A percentile compares a stretch with the other conserved stretches of the same genome.
These are phyloP conservation scores for Fragaria nilgerrensis DNA, from an alignment of 306 rosid genomes.

Conservation along the genomic window DNA sequence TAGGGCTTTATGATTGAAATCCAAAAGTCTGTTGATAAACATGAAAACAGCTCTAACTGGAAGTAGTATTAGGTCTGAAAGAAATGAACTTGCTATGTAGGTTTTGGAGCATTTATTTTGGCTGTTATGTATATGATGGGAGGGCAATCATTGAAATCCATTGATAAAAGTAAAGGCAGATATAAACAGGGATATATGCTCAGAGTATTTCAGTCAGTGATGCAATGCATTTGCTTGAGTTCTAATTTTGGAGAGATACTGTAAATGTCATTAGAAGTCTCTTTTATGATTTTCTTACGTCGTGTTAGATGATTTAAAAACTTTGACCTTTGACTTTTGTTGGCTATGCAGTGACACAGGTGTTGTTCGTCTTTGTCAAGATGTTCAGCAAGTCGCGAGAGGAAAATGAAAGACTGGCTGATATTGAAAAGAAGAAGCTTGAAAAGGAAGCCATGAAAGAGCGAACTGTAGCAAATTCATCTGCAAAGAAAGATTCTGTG, in stretches of 20 bases:
- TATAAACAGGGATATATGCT: not conserved
- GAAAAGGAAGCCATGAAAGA: conserved; percentile 97
- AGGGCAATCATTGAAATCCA: not conserved
- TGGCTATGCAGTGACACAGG: conserved; percentile 82
- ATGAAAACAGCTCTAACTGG: not conserved
- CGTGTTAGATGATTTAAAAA: not conserved
- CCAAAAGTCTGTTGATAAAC: not conserved
- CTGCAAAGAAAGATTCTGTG: conserved; percentile 39
- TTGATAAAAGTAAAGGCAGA: not conserved
- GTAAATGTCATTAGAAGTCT: not conserved
- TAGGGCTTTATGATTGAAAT: not conserved
- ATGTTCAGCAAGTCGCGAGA: conserved; percentile 90
- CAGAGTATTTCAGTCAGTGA: not conserved
- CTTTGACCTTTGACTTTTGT: conserved; percentile 7
- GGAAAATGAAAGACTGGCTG: conserved; percentile 85
- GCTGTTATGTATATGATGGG: not conserved
- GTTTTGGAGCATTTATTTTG: not conserved
- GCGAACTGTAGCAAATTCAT: conserved; percentile 38
- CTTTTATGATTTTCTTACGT: not conserved
- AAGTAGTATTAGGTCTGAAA: not conserved
- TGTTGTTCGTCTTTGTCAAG: conserved; percentile 73
- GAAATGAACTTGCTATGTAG: not conserved
- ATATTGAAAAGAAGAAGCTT: conserved; percentile 77
- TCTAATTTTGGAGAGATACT: not conserved
- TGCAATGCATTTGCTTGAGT: not conserved